Base-by-base conservation (phyloP, 176 grass and related monocot species). In the Hordeum marinum region DNA sequence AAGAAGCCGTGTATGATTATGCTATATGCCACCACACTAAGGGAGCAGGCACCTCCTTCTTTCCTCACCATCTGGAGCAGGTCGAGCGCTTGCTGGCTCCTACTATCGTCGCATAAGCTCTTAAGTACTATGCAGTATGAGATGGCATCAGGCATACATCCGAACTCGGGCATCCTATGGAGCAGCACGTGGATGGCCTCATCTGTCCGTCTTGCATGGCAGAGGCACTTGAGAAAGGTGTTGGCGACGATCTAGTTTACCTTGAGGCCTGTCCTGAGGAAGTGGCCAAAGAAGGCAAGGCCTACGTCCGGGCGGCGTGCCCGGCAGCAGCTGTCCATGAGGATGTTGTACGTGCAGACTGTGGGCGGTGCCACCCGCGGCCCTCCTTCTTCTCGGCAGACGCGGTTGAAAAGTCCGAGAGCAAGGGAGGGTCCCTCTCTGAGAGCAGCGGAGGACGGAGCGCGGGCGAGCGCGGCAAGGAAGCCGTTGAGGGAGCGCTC, bases 141-240 rank as follows among this genome's bases (percentile, higher is more conserved):
- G 27, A 85, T 10, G 6, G 21, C 31, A 63, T 72, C 1, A 12
- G 77, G 88, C 31, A 31, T 1, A 26, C 67, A 77, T 34, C 78
- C 83, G 20, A 90, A 39, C 8, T 69, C 54, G 21, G 84, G 12
- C 88, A 90, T 83, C 42, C 61, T 83, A 2, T 83, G 37, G 1
- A 86, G 18, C 70, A 86, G 41, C 65, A 86, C 50, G 62, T 29
- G 6, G 46, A 52, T 29, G 0, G 61, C 70, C 37, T 74, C 69
- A 20, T 34, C 3, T 11, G 63, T 77, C 73, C 39, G 78, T 8
- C 66, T 63, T 31, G 43, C 55, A 8, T 55, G 11, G 35, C 79
- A 79, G 26, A 87, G 84, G 8, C 79, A 72, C 40, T 63, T 79
- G 15, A 90, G 70, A 7, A 90, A 39, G 17, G 0, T 43, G 68